These are phyloP conservation scores for Phytophthora citrophthora DNA, from an alignment of 352 stramenopile species.

Conservation along the genomic window DNA sequence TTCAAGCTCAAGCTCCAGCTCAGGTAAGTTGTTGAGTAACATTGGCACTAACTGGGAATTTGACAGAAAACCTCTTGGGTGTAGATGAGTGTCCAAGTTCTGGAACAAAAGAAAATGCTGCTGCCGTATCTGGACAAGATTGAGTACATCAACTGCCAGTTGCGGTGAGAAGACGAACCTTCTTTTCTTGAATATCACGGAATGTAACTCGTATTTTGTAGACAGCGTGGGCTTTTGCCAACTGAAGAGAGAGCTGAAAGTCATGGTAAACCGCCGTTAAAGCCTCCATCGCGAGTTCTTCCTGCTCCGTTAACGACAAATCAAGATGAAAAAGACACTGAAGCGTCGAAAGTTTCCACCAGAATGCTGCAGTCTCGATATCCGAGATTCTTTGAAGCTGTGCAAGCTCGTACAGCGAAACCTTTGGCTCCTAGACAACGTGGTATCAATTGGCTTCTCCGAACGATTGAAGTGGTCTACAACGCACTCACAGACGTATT, in stretches of 20 bases:
- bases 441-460: slow-evolving; percentile 68
- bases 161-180: slow-evolving; percentile 40
- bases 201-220: slow-evolving; percentile 6
- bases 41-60: no score
- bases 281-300: slow-evolving; percentile 10
- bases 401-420: slow-evolving; percentile 18
- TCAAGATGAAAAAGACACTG: slow-evolving; percentile 28
- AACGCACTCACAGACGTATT: slow-evolving; percentile 46
- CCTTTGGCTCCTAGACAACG: slow-evolving; percentile 40
- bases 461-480: slow-evolving; percentile 72
- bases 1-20: slow-evolving; percentile 6
- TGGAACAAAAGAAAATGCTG: slow-evolving; percentile 85
- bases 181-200: no score
- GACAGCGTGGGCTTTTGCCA: slow-evolving; percentile 54
- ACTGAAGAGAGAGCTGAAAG: slow-evolving; percentile 15
- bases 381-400: slow-evolving; percentile 50
- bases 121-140: slow-evolving; percentile 88
- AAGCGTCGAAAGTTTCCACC: slow-evolving; percentile 24
- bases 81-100: slow-evolving; percentile 60
- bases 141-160: slow-evolving; percentile 87
- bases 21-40: slow-evolving; percentile 2
- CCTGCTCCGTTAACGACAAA: slow-evolving; percentile 13
- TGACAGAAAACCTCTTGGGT: no score
- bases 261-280: slow-evolving; percentile 9
- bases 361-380: slow-evolving; percentile 54